Percentiles rank a stretch among this genome's conserved stretches.
These are phyloP conservation scores for Trichoderma virens DNA, from an alignment of 495 filamentous ascomycete species.

Conservation along the genomic window DNA sequence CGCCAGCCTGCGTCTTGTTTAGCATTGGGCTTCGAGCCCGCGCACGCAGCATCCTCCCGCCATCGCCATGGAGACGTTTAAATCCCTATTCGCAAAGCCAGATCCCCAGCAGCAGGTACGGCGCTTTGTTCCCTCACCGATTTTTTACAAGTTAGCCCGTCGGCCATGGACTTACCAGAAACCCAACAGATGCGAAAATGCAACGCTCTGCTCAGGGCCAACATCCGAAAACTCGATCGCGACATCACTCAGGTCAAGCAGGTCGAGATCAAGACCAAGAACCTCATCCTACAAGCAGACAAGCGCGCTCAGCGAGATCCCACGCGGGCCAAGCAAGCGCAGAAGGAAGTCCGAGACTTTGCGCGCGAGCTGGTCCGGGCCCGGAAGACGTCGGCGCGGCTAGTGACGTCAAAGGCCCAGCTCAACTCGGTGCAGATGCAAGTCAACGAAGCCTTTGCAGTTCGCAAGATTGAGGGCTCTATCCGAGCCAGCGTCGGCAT, in stretches of 20 bases:
- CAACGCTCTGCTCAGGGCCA: slow-evolving; percentile 79
- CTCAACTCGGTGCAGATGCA: slow-evolving; percentile 94
- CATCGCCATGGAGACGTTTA: slow-evolving; percentile 72
- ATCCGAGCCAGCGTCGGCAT: slow-evolving; percentile 80
- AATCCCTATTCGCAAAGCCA: slow-evolving; percentile 81
- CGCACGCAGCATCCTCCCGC: neutral
- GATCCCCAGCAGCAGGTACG: slow-evolving; percentile 83
- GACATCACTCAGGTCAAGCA: slow-evolving; percentile 70
- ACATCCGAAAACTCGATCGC: slow-evolving; percentile 91
- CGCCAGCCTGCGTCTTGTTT: neutral
- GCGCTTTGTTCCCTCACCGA: neutral
- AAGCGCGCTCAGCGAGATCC: slow-evolving; percentile 73
- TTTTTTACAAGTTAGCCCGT: slow-evolving; percentile 9
- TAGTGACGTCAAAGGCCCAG: slow-evolving; percentile 83
- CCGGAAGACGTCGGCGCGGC: slow-evolving; percentile 62
- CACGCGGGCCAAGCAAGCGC: slow-evolving; percentile 64
- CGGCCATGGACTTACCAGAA: slow-evolving; percentile 1
- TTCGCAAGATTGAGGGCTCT: slow-evolving; percentile 93
- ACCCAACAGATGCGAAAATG: slow-evolving; percentile 85
- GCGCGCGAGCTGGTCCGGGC: slow-evolving; percentile 80
- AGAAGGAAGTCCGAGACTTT: slow-evolving; percentile 72
- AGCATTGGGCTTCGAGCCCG: neutral
- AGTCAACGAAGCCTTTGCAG: slow-evolving; percentile 91
- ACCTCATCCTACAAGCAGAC: slow-evolving; percentile 70
- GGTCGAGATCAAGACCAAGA: slow-evolving; percentile 78